Evolutionary conservation across 2,329 filamentous ascomycete species (phyloP).

Genomic region (Clonostachys rosea): DNA sequence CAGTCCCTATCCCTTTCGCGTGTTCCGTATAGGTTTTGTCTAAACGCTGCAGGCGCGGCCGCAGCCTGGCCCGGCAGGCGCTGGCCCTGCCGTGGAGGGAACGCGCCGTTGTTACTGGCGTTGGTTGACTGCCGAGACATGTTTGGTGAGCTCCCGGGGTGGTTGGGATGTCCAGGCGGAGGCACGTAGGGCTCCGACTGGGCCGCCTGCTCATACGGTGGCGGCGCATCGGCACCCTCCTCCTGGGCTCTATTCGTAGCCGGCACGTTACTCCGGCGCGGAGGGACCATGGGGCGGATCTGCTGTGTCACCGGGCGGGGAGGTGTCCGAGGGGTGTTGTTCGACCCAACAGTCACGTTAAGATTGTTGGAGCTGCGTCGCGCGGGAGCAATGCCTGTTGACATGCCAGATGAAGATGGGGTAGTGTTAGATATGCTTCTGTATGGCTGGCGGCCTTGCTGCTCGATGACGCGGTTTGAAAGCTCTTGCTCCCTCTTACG

Average conservation of each 20-base stretch:
- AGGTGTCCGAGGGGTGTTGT: slow-evolving; percentile 5
- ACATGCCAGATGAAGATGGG: not conserved
- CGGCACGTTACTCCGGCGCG: slow-evolving; percentile 9
- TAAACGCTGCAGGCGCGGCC: slow-evolving; percentile 7
- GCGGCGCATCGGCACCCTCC: slow-evolving; percentile 45
- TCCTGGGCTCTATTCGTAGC: slow-evolving; percentile 26
- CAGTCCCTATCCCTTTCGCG: slow-evolving; percentile 30
- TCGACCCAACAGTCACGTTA: slow-evolving; percentile 4
- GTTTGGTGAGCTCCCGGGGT: slow-evolving; percentile 30
- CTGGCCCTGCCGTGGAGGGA: slow-evolving; percentile 9
- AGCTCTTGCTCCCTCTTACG: slow-evolving; percentile 62
- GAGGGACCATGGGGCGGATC: slow-evolving; percentile 42
- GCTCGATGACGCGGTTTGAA: slow-evolving; percentile 67
- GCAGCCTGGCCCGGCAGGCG: slow-evolving; percentile 1
- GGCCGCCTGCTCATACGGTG: slow-evolving; percentile 53
- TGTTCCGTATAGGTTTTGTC: slow-evolving; percentile 9
- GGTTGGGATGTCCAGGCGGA: slow-evolving; percentile 44
- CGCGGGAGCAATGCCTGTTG: slow-evolving; percentile 5
- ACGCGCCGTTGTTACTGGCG: slow-evolving; percentile 9
- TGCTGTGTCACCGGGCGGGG: slow-evolving; percentile 16
- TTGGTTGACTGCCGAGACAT: slow-evolving; percentile 4
- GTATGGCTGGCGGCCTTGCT: slow-evolving; percentile 41
- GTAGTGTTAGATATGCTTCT: not conserved
- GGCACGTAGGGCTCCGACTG: slow-evolving; percentile 46
- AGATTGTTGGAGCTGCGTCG: slow-evolving; percentile 8